Conservation (phyloP, 352 stramenopile genomes). For the Globisporangium nunn region DNA sequence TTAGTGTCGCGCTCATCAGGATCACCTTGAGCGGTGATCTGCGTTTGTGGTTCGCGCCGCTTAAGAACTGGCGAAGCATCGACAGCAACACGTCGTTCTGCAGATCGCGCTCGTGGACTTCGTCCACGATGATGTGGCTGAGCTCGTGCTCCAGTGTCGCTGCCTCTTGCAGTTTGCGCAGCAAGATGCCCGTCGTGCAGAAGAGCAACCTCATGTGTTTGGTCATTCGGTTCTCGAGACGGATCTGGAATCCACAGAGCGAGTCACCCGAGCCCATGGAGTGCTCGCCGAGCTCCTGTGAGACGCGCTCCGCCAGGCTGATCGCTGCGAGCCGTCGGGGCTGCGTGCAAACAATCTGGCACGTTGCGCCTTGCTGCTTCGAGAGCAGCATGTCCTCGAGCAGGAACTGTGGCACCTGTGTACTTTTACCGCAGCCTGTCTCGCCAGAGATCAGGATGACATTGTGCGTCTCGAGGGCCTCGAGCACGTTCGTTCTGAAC, state of each 20-base stretch:
- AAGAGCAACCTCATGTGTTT: conserved; percentile 88
- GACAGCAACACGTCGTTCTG: conserved; percentile 90
- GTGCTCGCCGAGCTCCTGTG: conserved; percentile 88
- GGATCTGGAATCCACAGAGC: conserved; percentile 90
- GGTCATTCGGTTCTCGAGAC: conserved; percentile 86
- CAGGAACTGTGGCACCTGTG: conserved; percentile 96
- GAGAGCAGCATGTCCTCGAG: conserved; percentile 85
- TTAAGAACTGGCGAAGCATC: conserved; percentile 84
- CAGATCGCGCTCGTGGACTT: conserved; percentile 95
- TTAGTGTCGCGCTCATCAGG: conserved; percentile 96
- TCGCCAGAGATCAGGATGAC: conserved; percentile 94
- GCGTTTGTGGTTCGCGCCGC: conserved; percentile 30
- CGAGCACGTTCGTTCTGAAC: conserved; percentile 78
- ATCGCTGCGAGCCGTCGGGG: conserved; percentile 94
- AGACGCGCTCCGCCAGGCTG: conserved; percentile 91
- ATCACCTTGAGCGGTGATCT: conserved; percentile 88
- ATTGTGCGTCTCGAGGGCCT: conserved; percentile 63
- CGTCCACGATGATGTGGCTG: conserved; percentile 97
- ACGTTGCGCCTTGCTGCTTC: conserved; percentile 50
- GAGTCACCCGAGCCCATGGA: conserved; percentile 44
- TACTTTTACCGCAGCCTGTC: conserved; percentile 94
- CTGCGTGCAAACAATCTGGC: conserved; percentile 96
- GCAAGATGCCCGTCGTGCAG: conserved; percentile 93
- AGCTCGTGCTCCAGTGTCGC: conserved; percentile 74
- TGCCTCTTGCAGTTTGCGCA: conserved; percentile 88